phyloP scores from a whole-genome alignment of 805 yeast species.

The Huiozyma naganishii region DNA sequence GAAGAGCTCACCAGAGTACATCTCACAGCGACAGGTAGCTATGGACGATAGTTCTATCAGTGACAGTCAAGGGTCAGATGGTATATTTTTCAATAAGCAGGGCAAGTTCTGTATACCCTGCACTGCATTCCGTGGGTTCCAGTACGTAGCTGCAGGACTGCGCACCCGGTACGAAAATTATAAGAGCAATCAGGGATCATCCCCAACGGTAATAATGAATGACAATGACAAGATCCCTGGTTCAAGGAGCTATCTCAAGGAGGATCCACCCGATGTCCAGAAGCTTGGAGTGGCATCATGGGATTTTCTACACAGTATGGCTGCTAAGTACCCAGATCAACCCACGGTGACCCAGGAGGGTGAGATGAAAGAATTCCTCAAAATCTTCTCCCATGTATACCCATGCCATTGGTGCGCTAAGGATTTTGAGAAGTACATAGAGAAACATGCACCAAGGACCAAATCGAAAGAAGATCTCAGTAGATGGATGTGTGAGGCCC shows the following conservation, averaged over 20 bases:
- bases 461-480: conserved; percentile 73
- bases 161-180: conserved; percentile 1
- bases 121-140: conserved; percentile 68
- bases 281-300: conserved; percentile 78
- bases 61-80: not conserved
- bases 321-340: conserved; percentile 75
- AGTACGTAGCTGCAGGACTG: conserved; percentile 19
- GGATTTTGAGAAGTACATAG: conserved; percentile 64
- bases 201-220: conserved; percentile 34
- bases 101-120: conserved; percentile 95
- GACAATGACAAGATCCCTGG: conserved; percentile 37
- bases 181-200: not conserved
- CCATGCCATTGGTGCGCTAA: conserved; percentile 94
- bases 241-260: conserved; percentile 31
- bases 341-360: conserved; percentile 54
- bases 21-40: no score
- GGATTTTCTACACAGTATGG: conserved; percentile 84
- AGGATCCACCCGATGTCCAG: conserved; percentile 83
- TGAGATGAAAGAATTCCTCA: conserved; percentile 62
- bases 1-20: no score
- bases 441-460: conserved; percentile 43
- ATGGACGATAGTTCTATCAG: no score
- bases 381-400: conserved; percentile 65
- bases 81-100: conserved; percentile 53
- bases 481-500: conserved; percentile 90